Base-by-base conservation (phyloP, 2,329 filamentous ascomycete species). In the Chaetoscypha palmicola region DNA sequence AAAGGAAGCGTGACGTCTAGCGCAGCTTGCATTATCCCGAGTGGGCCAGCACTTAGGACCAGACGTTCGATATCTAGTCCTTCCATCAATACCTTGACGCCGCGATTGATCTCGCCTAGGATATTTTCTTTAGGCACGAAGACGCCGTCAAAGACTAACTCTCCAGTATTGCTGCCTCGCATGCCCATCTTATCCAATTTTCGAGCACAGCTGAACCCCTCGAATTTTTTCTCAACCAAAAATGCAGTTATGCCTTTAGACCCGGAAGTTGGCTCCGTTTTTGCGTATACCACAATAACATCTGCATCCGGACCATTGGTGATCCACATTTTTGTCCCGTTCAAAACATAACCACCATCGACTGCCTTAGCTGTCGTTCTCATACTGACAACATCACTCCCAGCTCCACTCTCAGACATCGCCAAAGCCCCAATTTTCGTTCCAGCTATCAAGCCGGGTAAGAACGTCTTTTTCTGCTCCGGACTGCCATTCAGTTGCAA, bases 171-270 rank as follows among this genome's bases (percentile, higher is more conserved):
- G 55, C 86, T 92, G 47, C 92, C 92, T 45, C 92, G 79, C 92
- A 98, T 98, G 55, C 92, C 92, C 65, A 98, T 83, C 70, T 98
- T 97, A 72, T 97, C 91, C 14, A 97, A 79, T 68, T 97, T 97
- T 50, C 87, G 76, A 5, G 88, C 81, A 58, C 88, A 90, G 51
- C 80, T 84, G 70, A 96, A 97, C 33, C 92, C 91, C 28, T 79
- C 67, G 26, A 75, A 70, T 8, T 65, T 58, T 43, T 72, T 74
- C 55, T 94, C 83, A 30, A 97, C 86, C 24, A 98, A 74, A 68
- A 97, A 96, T 5, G 91, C 91, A 1, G 91, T 95, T 64, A 98
- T 95, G 45, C 92, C 92, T 68, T 91, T 94, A 52, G 83, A 87
- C 1, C 72, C 88, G 48, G 77, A 81, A 10, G 82, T 76, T 1